phyloP scores from a whole-genome alignment of 2,329 filamentous ascomycete species.

The Exophiala aquamarina region DNA sequence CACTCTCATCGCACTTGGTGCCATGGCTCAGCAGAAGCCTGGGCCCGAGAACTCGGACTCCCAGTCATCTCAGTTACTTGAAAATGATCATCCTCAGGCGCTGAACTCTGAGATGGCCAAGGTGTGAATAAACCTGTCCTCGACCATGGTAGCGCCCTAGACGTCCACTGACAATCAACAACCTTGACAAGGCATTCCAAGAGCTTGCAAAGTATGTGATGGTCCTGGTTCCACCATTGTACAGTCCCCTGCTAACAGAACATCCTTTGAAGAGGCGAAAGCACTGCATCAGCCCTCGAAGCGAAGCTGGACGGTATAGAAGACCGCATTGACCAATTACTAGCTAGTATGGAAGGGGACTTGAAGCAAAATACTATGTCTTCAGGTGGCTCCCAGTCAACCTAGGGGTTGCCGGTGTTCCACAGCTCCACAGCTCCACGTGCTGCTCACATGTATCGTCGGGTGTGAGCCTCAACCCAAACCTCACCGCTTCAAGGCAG shows the following conservation, averaged over 20 bases:
- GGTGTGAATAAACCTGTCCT: slow-evolving; percentile 15
- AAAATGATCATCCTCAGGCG: slow-evolving; percentile 15
- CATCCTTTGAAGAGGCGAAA: slow-evolving; percentile 49
- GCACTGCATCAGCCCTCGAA: slow-evolving; percentile 56
- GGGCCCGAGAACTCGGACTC: slow-evolving; percentile 9
- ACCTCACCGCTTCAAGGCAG: too few relatives aligned
- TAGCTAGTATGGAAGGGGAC: slow-evolving; percentile 44
- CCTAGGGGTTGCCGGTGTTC: slow-evolving; percentile 17
- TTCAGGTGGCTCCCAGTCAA: slow-evolving; percentile 21
- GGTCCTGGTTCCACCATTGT: background rate
- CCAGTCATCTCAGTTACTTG: slow-evolving; percentile 9
- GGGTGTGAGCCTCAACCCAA: too few relatives aligned
- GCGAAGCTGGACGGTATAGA: slow-evolving; percentile 55
- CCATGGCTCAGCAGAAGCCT: slow-evolving; percentile 17
- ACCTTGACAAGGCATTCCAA: slow-evolving; percentile 32
- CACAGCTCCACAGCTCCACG: too few relatives aligned
- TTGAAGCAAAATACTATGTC: slow-evolving; percentile 35
- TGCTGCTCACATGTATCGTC: too few relatives aligned
- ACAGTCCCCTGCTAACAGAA: background rate
- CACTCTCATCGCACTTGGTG: too few relatives aligned
- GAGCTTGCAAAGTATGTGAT: slow-evolving; percentile 31
- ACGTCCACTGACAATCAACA: slow-evolving; percentile 9
- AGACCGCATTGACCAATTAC: slow-evolving; percentile 54
- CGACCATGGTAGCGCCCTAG: background rate
- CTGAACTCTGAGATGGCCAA: slow-evolving; percentile 27